Conservation (phyloP, 352 stramenopile genomes). For the Phytopythium boreale region DNA sequence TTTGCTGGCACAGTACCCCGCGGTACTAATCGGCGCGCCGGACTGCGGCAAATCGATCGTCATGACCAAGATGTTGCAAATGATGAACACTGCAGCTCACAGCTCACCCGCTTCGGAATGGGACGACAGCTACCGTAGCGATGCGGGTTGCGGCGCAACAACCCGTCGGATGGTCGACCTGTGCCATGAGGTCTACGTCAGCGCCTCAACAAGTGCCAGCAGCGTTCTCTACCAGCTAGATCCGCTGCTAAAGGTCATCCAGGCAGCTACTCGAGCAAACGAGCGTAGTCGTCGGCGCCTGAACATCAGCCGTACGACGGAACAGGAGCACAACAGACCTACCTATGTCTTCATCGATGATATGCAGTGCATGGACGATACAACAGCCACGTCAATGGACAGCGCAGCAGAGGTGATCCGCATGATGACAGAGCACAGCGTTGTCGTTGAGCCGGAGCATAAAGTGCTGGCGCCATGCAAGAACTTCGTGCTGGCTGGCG, state of each 20-base stretch:
- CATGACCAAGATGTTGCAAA: background rate
- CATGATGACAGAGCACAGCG: slow-evolving; percentile 35
- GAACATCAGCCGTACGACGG: background rate
- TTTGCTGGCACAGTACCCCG: slow-evolving; percentile 31
- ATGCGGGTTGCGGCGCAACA: background rate
- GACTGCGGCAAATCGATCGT: slow-evolving; percentile 56
- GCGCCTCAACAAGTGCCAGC: background rate
- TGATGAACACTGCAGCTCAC: background rate
- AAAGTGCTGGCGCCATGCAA: slow-evolving; percentile 26
- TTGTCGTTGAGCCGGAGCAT: slow-evolving; percentile 32
- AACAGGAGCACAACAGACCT: background rate
- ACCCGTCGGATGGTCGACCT: background rate
- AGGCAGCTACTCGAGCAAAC: background rate
- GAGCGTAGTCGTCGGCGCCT: background rate
- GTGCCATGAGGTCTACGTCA: background rate
- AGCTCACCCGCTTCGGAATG: background rate
- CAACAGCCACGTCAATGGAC: slow-evolving; percentile 13
- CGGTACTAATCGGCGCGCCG: slow-evolving; percentile 31
- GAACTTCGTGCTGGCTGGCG: slow-evolving; percentile 25
- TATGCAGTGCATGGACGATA: slow-evolving; percentile 35
- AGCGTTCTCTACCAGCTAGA: background rate
- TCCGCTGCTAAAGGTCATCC: background rate
- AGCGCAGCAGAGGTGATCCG: slow-evolving; percentile 46
- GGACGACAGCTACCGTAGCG: background rate
- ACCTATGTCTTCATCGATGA: slow-evolving; percentile 63